These are phyloP conservation scores for Vitis hybrid DNA, from an alignment of 177 flowering plant species.

Conservation along the genomic window DNA sequence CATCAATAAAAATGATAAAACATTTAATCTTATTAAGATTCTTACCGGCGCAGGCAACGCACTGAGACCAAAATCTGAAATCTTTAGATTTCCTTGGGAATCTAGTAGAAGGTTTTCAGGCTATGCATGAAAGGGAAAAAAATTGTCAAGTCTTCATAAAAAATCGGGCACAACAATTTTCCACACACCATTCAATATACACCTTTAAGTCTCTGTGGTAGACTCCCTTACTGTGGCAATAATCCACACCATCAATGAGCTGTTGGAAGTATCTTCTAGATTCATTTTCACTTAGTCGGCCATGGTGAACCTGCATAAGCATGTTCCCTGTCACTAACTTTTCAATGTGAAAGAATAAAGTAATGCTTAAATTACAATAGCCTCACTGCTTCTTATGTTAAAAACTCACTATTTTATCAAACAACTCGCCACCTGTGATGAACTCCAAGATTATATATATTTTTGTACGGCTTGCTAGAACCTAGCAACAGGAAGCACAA, in stretches of 20 bases:
- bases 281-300: conserved; percentile 88
- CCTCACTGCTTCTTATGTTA: conserved; percentile 6
- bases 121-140: conserved; percentile 38
- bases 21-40: neutral
- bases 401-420: conserved; percentile 91
- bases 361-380: neutral
- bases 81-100: conserved; percentile 86
- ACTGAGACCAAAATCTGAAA: conserved; percentile 98
- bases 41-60: conserved; percentile 83
- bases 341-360: neutral
- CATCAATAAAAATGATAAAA: neutral
- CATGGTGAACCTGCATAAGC: conserved; percentile 69
- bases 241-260: conserved; percentile 97
- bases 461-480: conserved; percentile 93
- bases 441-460: conserved; percentile 96
- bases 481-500: conserved; percentile 41
- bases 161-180: conserved; percentile 12
- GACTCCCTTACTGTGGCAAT: conserved; percentile 97
- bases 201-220: conserved; percentile 98
- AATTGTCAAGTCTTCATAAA: conserved; percentile 16
- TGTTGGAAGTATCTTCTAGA: conserved; percentile 89
- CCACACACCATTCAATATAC: conserved; percentile 16
- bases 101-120: conserved; percentile 98
- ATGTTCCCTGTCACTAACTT: neutral
- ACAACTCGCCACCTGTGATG: conserved; percentile 98